Evolutionary conservation across 1,139 yeast species (phyloP).

Genomic region (Kurtzmaniella quercitrusa): DNA sequence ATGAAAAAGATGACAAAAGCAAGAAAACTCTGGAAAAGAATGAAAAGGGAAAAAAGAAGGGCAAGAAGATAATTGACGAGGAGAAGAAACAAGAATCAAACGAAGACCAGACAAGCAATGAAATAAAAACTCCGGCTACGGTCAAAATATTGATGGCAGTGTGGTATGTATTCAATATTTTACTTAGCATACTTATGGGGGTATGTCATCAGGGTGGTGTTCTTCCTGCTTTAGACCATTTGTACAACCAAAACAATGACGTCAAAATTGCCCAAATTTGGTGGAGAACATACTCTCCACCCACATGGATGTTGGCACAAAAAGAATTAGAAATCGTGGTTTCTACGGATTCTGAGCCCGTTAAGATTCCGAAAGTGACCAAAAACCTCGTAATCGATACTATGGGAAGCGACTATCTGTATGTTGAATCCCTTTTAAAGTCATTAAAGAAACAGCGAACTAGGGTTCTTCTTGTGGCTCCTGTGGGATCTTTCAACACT

Average conservation of each 20-base stretch:
- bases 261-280: conserved; percentile 48
- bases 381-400: conserved; percentile 15
- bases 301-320: conserved; percentile 72
- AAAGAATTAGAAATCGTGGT: conserved; percentile 15
- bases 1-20: neutral
- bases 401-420: conserved; percentile 48
- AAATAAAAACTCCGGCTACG: conserved; percentile 6
- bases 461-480: conserved; percentile 40
- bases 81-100: neutral
- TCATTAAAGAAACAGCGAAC: conserved; percentile 8
- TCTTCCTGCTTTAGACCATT: conserved; percentile 54
- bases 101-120: neutral
- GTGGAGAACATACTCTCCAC: conserved; percentile 97
- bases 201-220: conserved; percentile 88
- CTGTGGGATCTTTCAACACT: conserved; percentile 41
- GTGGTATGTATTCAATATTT: conserved; percentile 67
- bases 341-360: conserved; percentile 13
- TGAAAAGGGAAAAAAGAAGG: neutral
- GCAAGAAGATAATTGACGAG: neutral
- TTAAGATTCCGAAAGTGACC: neutral
- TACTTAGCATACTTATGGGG: conserved; percentile 69
- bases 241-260: conserved; percentile 14
- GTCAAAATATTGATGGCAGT: conserved; percentile 23
- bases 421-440: conserved; percentile 16
- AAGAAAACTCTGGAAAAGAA: neutral